A percentile compares a stretch with the other conserved stretches of the same genome.
phyloP scores from a whole-genome alignment of 305 asterid species.

The Fraxinus greggii region DNA sequence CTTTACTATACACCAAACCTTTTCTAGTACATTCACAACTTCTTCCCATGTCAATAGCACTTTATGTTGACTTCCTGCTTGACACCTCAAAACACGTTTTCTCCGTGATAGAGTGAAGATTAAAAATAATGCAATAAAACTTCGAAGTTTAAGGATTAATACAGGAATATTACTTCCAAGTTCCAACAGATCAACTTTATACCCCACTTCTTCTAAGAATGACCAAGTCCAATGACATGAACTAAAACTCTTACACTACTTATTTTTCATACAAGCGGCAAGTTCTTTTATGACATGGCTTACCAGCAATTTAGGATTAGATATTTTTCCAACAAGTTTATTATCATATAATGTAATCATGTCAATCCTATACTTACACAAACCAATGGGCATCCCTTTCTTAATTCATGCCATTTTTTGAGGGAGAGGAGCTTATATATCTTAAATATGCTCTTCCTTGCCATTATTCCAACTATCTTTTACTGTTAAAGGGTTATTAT shows the following conservation, averaged over 20 bases:
- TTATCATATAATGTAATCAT: neutral
- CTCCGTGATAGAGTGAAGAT: neutral
- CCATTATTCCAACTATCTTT: neutral
- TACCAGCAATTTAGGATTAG: neutral
- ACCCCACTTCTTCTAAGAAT: neutral
- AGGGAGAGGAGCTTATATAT: neutral
- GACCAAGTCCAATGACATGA: neutral
- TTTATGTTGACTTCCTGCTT: neutral
- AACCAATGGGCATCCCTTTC: neutral
- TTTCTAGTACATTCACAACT: neutral
- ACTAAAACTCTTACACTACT: neutral
- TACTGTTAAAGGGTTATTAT: neutral
- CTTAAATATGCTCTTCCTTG: neutral
- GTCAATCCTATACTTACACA: neutral
- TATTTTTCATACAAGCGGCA: neutral
- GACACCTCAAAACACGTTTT: neutral
- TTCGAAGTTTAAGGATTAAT: neutral
- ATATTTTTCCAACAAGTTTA: neutral
- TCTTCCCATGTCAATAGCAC: neutral
- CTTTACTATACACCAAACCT: neutral
- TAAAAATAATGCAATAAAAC: neutral
- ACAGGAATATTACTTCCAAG: neutral
- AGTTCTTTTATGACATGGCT: neutral
- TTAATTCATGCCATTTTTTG: neutral
- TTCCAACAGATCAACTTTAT: neutral